Conservation (phyloP, 1,284 basidiomycete species). For the Boletus smithii region DNA sequence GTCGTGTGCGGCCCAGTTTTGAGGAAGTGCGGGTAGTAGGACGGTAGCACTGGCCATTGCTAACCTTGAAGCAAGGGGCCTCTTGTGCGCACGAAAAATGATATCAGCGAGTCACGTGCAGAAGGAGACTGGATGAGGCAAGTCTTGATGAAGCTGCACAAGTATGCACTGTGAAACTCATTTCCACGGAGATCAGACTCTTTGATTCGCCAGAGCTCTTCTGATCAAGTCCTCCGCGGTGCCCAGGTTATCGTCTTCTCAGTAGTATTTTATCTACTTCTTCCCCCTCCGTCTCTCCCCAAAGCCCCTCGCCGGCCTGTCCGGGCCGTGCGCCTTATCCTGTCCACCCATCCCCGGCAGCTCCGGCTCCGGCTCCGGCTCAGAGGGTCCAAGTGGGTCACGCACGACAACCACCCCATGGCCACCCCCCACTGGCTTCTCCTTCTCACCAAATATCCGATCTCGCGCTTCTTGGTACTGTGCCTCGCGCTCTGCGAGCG, state of each 20-base stretch:
- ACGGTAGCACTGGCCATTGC: background rate
- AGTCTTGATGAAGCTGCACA: no score
- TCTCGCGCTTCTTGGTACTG: conserved; percentile 34
- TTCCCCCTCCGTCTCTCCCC: conserved; percentile 22
- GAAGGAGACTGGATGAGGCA: no score
- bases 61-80: no score
- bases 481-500: conserved; percentile 32
- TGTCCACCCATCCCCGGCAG: background rate
- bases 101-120: conserved; percentile 22
- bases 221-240: background rate
- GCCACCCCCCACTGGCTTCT: no score
- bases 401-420: conserved; percentile 18
- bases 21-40: conserved; percentile 15
- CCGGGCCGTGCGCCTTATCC: background rate
- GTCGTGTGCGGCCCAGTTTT: conserved; percentile 20
- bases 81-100: conserved; percentile 1
- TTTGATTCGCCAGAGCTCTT: no score
- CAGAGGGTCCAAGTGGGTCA: conserved; percentile 28
- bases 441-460: conserved; percentile 28
- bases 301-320: conserved; percentile 23
- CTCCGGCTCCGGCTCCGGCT: conserved; percentile 7
- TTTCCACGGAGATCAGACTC: background rate
- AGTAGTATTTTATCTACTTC: no score
- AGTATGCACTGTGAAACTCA: no score
- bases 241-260: no score